Conservation (phyloP, 2,329 filamentous ascomycete genomes). For the Beauveria sp. region DNA sequence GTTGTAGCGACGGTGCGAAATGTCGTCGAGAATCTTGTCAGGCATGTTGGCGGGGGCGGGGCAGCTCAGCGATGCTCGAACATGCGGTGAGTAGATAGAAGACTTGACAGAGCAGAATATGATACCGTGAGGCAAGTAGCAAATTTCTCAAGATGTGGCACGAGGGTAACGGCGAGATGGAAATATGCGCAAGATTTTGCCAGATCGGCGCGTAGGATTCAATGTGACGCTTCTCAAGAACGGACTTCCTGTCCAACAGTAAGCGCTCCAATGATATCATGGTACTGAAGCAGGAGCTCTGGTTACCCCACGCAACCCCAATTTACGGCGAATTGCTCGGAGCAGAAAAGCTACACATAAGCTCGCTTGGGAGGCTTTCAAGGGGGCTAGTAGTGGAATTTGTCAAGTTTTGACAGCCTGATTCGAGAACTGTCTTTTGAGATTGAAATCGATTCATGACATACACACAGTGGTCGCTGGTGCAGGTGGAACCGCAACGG, state of each 20-base stretch:
- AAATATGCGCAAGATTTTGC: background rate
- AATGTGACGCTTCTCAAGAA: background rate
- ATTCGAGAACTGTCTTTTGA: background rate
- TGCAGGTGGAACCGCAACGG: too few relatives aligned
- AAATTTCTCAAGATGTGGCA: background rate
- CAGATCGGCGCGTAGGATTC: background rate
- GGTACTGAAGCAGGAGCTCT: background rate
- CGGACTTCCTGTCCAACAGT: background rate
- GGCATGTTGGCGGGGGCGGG: conserved; percentile 46
- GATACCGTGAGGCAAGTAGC: background rate
- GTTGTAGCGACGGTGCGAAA: conserved; percentile 92
- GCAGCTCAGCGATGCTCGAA: background rate
- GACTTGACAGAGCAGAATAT: background rate
- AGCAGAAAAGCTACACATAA: background rate
- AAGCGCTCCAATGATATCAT: conserved; percentile 13
- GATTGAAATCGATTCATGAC: too few relatives aligned
- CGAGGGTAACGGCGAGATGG: background rate
- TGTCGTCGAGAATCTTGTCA: conserved; percentile 79
- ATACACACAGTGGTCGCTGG: too few relatives aligned
- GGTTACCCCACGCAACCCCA: conserved; percentile 5
- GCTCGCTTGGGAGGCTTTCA: background rate
- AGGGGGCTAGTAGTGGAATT: too few relatives aligned
- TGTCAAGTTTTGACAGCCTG: too few relatives aligned
- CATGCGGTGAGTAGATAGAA: background rate
- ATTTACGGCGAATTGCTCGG: conserved; percentile 7